Base-by-base conservation (phyloP, 371 early-diverging fungal genomes). In the Fennellomyces sp. region DNA sequence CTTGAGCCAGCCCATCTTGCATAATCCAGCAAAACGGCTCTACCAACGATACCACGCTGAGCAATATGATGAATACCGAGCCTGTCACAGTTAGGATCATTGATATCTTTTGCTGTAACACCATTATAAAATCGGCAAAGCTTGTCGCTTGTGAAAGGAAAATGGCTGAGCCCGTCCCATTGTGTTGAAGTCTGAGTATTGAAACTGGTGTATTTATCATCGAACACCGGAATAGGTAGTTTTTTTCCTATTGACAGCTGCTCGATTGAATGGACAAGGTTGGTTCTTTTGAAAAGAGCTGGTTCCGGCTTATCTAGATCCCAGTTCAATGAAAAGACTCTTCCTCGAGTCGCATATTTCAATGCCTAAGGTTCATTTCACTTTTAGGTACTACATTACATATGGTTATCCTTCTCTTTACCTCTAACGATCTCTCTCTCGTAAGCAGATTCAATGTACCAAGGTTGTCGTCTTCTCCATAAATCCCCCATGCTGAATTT, bases 31-130 rank as follows among this genome's bases (percentile, higher is more conserved):
- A 76, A 52, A 1, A 76, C 72, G 6, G 72, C 74, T 25, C 73
- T 69, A 3, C 69, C 72, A 13, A 69, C 74, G 42, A 76, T 76
- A 45, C 77, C 77, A 2, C 63, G 62, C 19, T 69, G 62, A 21
- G 77, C 73, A 61, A 69, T 63, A 51, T 73, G 71, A 48, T 76
- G 77, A 29, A 73, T 69, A 36, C 65, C 77, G 5, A 76, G 45
- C 23, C 69, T 66, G 15, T 63, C 66, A 0, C 19, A 58, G 8
- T 33, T 6, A 8, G 35, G 35, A 33, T 13, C 13, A 6, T 33
- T 6, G 13, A 33, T 33, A 11, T 45, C 63, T 10, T 50, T 23
- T 0, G 47, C 51, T 30, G 52, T 29, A 0, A 70, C 63, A 13
- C 64, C 64, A 25, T 73, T 73, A 19, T 76, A 76, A 47, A 69